These are phyloP conservation scores for Agrostemma githago DNA, from an alignment of 148 eudicot species.

Conservation along the genomic window DNA sequence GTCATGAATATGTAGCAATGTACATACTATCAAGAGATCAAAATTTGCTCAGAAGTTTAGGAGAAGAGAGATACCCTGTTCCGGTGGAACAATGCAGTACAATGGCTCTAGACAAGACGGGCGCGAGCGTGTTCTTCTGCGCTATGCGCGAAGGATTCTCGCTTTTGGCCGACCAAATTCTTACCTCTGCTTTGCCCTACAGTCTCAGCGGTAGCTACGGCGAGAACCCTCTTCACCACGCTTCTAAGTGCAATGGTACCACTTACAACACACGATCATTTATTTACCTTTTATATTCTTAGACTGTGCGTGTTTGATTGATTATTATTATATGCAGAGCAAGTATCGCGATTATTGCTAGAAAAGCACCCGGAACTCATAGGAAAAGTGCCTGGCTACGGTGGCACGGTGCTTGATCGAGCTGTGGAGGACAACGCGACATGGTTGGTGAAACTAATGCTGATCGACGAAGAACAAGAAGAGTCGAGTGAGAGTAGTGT, in stretches of 20 bases:
- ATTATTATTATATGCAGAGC: neutral
- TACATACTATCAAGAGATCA: conserved; percentile 10
- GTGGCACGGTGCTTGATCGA: conserved; percentile 11
- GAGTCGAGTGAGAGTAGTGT: neutral
- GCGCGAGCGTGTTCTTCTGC: conserved; percentile 7
- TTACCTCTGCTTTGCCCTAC: neutral
- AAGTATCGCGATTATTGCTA: conserved; percentile 6
- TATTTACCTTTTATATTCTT: neutral
- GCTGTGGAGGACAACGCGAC: conserved; percentile 6
- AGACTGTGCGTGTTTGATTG: neutral
- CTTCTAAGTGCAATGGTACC: conserved; percentile 15
- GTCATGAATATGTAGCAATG: conserved; percentile 7
- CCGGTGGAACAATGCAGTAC: neutral
- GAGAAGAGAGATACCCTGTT: neutral
- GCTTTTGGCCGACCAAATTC: conserved; percentile 2
- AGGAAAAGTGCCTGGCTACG: neutral
- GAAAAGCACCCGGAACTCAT: conserved; percentile 15
- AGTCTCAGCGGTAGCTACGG: conserved; percentile 2
- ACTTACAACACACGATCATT: neutral
- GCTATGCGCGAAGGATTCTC: conserved; percentile 12
- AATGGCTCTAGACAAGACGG: conserved; percentile 6
- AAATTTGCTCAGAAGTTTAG: neutral
- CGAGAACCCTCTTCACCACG: conserved; percentile 12
- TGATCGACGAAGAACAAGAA: neutral
- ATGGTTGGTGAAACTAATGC: conserved; percentile 12